A percentile compares a stretch with the other conserved stretches of the same genome.
Conservation (phyloP, 176 grass and related monocot genomes). For the Otatea glauca region DNA sequence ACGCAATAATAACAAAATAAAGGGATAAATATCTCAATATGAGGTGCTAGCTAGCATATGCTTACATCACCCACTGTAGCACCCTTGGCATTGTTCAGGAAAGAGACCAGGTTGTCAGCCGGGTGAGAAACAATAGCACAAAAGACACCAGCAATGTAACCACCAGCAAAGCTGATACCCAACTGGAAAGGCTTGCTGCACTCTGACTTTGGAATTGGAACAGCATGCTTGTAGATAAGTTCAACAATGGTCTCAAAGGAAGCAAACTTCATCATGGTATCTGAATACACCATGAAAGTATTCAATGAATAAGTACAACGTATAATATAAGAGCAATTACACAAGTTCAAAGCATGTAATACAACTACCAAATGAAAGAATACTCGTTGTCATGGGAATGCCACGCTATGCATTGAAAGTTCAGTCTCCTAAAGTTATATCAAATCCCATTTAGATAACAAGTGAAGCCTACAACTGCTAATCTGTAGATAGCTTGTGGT, state of each 20-base stretch:
- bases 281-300: conserved; percentile 45
- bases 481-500: background rate
- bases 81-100: conserved; percentile 96
- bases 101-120: conserved; percentile 92
- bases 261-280: conserved; percentile 99
- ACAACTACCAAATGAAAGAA: background rate
- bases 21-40: background rate
- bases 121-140: conserved; percentile 92
- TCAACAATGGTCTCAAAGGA: conserved; percentile 91
- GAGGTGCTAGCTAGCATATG: background rate
- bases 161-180: conserved; percentile 87
- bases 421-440: background rate
- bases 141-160: conserved; percentile 89
- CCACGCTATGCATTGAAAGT: background rate
- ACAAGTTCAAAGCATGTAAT: conserved; percentile 30
- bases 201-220: conserved; percentile 74
- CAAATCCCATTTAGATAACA: background rate
- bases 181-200: conserved; percentile 77
- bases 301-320: background rate
- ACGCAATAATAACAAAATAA: background rate
- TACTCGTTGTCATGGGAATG: background rate
- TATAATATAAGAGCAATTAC: conserved; percentile 6
- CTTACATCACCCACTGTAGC: conserved; percentile 85
- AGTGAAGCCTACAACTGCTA: conserved; percentile 10
- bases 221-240: conserved; percentile 77